Evolutionary conservation across 164 flowering plant genomes (phyloP).

Genomic region (Sextonia rubra): DNA sequence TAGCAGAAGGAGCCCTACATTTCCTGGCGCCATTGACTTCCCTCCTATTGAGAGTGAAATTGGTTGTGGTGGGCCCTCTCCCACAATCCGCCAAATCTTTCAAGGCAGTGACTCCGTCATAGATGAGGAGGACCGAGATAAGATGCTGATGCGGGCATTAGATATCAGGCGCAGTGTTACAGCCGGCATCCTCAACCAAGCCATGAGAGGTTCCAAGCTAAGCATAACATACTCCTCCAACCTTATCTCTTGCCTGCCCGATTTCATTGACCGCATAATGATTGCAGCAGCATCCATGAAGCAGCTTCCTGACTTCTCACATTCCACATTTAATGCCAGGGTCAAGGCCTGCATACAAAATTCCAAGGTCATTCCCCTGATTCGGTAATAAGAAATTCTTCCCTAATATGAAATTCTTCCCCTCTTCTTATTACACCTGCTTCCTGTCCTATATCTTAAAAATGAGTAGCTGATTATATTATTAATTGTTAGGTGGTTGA

Average conservation of each 20-base stretch:
- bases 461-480: neutral
- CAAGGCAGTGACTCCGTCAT: conserved; percentile 2
- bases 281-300: conserved; percentile 77
- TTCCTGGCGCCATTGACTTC: conserved; percentile 53
- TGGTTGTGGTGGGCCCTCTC: conserved; percentile 13
- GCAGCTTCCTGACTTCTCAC: conserved; percentile 42
- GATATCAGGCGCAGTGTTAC: conserved; percentile 69
- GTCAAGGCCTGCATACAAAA: conserved; percentile 49
- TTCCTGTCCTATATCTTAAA: neutral
- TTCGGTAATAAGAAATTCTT: conserved; percentile 61
- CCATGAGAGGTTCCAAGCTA: conserved; percentile 61
- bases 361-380: conserved; percentile 61
- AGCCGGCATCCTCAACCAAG: conserved; percentile 52
- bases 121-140: conserved; percentile 28
- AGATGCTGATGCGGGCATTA: conserved; percentile 56
- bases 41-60: neutral
- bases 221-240: conserved; percentile 68
- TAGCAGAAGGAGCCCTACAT: conserved; percentile 42
- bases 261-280: conserved; percentile 69
- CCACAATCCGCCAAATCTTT: conserved; percentile 26
- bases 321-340: conserved; percentile 54
- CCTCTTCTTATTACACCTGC: neutral
- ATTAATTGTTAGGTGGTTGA: conserved; percentile 68
- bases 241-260: conserved; percentile 40
- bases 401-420: neutral